phyloP scores from a whole-genome alignment of 2,329 filamentous ascomycete species.

The Curvularia sp. region DNA sequence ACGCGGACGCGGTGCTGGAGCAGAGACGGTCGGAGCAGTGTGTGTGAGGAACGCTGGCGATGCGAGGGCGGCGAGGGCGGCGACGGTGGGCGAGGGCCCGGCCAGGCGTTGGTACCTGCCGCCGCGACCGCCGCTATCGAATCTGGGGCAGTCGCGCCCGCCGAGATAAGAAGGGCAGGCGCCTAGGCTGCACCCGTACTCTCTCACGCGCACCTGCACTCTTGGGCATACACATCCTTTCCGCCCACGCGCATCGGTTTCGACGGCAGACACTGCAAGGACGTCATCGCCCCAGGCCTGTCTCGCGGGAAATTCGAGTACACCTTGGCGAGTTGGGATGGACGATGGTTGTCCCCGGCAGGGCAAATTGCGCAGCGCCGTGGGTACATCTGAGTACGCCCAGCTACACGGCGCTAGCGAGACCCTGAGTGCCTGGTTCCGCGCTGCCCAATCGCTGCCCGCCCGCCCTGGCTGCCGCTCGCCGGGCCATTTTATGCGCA shows the following conservation, averaged over 20 bases:
- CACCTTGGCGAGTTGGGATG: no score
- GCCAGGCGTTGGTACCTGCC: conserved; percentile 26
- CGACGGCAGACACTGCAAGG: neutral
- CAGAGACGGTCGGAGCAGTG: conserved; percentile 24
- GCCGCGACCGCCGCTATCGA: conserved; percentile 24
- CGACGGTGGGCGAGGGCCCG: conserved; percentile 6
- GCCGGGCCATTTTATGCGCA: neutral
- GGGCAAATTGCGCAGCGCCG: neutral
- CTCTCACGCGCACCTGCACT: no score
- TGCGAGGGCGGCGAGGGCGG: conserved; percentile 2
- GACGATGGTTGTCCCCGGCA: neutral
- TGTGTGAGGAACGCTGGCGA: conserved; percentile 18
- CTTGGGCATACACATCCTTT: no score
- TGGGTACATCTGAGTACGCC: neutral
- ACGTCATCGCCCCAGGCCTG: neutral
- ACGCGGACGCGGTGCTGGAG: conserved; percentile 19
- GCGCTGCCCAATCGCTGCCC: conserved; percentile 7
- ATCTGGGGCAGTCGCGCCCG: conserved; percentile 14
- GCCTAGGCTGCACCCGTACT: neutral
- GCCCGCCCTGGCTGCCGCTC: neutral
- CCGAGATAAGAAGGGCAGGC: neutral
- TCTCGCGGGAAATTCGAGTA: no score
- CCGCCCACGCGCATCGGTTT: no score
- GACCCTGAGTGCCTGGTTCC: conserved; percentile 16
- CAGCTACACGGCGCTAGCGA: neutral